Evolutionary conservation across 2,329 filamentous ascomycete species (phyloP).

Genomic region (Rhynchosporium graminicola): DNA sequence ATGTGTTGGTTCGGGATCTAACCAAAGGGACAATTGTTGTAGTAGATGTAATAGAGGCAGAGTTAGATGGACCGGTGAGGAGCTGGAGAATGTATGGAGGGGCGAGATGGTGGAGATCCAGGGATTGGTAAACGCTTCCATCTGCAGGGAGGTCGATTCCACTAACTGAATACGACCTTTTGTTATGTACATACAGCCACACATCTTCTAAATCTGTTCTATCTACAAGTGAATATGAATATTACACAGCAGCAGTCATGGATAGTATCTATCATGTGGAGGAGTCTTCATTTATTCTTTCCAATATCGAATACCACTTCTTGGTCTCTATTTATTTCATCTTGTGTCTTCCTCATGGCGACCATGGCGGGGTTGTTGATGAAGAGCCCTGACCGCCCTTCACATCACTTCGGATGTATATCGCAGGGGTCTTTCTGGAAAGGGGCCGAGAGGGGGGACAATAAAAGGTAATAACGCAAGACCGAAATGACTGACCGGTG

Average conservation of each 20-base stretch:
- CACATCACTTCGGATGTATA: constrained; percentile 1
- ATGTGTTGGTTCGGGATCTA: constrained; percentile 13
- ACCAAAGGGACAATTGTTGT: not conserved
- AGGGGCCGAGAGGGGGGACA: too few relatives aligned
- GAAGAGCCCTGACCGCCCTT: constrained; percentile 6
- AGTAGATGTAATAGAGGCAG: too few relatives aligned
- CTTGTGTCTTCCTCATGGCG: too few relatives aligned
- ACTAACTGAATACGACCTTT: constrained; percentile 7
- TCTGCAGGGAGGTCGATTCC: constrained; percentile 14
- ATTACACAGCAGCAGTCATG: constrained; percentile 10
- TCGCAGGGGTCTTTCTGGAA: not conserved
- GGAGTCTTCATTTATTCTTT: not conserved
- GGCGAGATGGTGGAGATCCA: not conserved
- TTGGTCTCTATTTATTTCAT: too few relatives aligned
- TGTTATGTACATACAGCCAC: constrained; percentile 1
- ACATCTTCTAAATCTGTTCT: not conserved
- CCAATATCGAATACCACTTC: not conserved
- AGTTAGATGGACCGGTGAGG: constrained; percentile 15
- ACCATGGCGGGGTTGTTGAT: constrained; percentile 5
- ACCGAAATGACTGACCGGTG: not conserved
- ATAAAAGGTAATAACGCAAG: not conserved
- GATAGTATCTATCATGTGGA: not conserved
- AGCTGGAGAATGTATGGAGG: constrained; percentile 10
- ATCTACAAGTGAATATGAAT: not conserved
- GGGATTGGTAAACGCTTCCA: constrained; percentile 20